Base-by-base conservation (phyloP, 225 moss, liverwort and hornwort genomes). In the Sphagnum contortum region DNA sequence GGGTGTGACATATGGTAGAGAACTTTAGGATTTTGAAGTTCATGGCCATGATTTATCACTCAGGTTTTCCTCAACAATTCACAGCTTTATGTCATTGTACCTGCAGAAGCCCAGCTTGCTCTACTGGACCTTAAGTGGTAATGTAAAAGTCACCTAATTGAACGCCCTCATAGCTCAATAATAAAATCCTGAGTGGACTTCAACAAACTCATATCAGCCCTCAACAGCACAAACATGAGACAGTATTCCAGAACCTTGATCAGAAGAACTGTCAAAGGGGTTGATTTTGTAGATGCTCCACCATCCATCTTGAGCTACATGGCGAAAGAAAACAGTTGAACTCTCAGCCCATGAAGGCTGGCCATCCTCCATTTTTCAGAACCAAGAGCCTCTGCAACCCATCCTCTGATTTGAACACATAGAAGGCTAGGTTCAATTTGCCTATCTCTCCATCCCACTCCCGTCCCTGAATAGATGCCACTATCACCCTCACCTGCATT, bases 291-390 rank as follows among this genome's bases (percentile, higher is more conserved):
- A 95, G 12, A 95, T 74, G 72, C 92, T 95, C 89, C 89, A 95
- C 94, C 94, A 95, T 60, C 89, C 86, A 66, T 92, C 92, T 57
- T 81, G 82, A 48, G 81, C 86, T 65, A 71, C 63, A 71, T 89
- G 78, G 64, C 92, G 94, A 73, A 92, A 92, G 68, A 76, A 95
- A 49, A 92, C 71, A 29, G 66, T 88, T 63, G 72, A 70, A 2
- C 87, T 82, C 71, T 90, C 88, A 49, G 67, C 79, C 94, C 94
- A 95, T 57, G 84, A 50, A 44, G n/a, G n/a, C n/a, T n/a, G 94
- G 94, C 92, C 94, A 95, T 11, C 94, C 92, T 11, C 71, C 94
- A 65, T 86, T 84, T 63, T 62, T 74, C 29, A 73, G 64, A 3
- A 88, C 70, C 50, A 86, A 64, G 48, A 68, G 82, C 57, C 94